These are phyloP conservation scores for Solanum medicagineum DNA, from an alignment of 257 asterid species.

Conservation along the genomic window DNA sequence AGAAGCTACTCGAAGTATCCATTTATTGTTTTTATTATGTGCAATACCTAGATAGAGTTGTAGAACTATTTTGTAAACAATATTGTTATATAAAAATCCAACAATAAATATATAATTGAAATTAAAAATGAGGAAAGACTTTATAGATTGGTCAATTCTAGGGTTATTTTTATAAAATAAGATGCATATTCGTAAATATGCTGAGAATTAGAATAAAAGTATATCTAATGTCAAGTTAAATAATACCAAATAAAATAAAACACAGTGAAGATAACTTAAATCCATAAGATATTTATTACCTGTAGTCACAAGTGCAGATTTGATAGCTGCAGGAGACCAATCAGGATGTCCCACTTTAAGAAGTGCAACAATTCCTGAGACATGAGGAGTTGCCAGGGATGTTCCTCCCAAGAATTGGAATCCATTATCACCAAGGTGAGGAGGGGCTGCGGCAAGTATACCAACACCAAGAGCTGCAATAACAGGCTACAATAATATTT, in stretches of 20 bases:
- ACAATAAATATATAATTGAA: too few species aligned
- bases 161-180: background rate
- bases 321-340: constrained; percentile 24
- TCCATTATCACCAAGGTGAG: background rate
- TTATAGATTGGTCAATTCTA: too few species aligned
- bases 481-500: background rate
- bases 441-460: background rate
- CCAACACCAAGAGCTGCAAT: background rate
- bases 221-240: background rate
- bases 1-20: background rate
- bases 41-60: too few species aligned
- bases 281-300: background rate
- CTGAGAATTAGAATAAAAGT: too few species aligned
- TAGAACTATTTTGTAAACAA: too few species aligned
- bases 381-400: constrained; percentile 35
- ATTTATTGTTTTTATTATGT: too few species aligned
- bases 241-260: background rate
- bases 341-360: constrained; percentile 14
- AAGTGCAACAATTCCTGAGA: constrained; percentile 33
- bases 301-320: background rate
- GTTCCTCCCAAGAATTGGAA: constrained; percentile 7
- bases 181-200: too few species aligned
- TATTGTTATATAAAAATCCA: too few species aligned
- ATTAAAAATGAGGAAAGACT: too few species aligned
- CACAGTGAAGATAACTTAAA: background rate